Conservation (phyloP, 805 yeast genomes). For the Yarrowia sp. region DNA sequence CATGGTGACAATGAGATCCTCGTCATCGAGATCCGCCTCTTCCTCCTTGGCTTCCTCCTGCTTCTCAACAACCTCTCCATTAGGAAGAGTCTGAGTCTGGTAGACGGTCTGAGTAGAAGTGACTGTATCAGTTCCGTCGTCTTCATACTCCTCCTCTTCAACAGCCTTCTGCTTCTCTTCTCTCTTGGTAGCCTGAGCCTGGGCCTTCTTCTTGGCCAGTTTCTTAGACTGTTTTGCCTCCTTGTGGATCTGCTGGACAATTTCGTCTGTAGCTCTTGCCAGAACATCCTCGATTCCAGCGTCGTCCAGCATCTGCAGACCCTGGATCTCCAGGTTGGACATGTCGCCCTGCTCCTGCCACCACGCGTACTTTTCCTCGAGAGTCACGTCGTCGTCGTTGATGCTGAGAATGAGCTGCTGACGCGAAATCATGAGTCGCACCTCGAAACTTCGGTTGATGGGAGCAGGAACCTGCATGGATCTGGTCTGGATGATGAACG, state of each 20-base stretch:
- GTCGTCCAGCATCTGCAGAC: conserved; percentile 18
- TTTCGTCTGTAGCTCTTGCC: background rate
- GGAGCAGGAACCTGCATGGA: conserved; percentile 21
- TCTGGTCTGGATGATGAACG: background rate
- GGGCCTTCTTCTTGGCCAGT: background rate
- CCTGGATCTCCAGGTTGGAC: conserved; percentile 19
- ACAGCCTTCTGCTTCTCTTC: background rate
- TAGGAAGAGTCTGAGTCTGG: conserved; percentile 7
- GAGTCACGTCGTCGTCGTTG: conserved; percentile 12
- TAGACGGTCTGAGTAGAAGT: conserved; percentile 21
- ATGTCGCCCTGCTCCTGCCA: conserved; percentile 23
- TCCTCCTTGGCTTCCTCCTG: background rate
- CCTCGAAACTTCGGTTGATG: conserved; percentile 18
- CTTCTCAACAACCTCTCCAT: background rate
- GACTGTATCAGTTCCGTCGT: conserved; percentile 15
- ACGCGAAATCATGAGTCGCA: conserved; percentile 19
- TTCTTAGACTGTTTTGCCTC: background rate
- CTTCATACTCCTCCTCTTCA: background rate
- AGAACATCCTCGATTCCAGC: conserved; percentile 9
- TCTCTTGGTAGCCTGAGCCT: too few relatives aligned
- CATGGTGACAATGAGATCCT: conserved; percentile 16
- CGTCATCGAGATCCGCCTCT: conserved; percentile 35
- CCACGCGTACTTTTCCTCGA: conserved; percentile 18
- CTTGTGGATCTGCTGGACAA: background rate
- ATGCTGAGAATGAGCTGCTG: conserved; percentile 11